Conservation (phyloP, 2,329 filamentous ascomycete species). For the Cladophialophora exuberans region DNA sequence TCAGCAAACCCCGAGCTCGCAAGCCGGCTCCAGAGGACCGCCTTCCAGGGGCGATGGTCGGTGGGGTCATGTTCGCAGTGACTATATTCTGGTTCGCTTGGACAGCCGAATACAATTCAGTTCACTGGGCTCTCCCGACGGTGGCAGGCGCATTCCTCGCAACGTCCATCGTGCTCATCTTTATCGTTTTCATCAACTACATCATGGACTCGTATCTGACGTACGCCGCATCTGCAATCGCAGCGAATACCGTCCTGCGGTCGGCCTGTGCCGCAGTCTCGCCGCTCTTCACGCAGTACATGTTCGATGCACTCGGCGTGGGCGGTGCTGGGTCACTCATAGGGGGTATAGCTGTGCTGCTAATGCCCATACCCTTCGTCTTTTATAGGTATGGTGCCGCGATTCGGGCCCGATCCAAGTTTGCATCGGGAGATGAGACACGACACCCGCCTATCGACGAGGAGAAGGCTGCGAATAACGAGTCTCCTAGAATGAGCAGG, state of each 20-base stretch:
- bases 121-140: slow-evolving; percentile 53
- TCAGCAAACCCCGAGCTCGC: slow-evolving; percentile 18
- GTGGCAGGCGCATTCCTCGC: slow-evolving; percentile 50
- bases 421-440: too few species aligned
- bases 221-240: slow-evolving; percentile 47
- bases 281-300: slow-evolving; percentile 51
- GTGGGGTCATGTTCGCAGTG: slow-evolving; percentile 56
- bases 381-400: slow-evolving; percentile 48
- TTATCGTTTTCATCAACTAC: slow-evolving; percentile 47
- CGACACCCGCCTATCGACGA: too few species aligned
- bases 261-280: slow-evolving; percentile 52
- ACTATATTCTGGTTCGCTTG: slow-evolving; percentile 65
- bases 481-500: too few species aligned
- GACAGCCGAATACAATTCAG: slow-evolving; percentile 53
- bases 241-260: slow-evolving; percentile 51
- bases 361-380: slow-evolving; percentile 49
- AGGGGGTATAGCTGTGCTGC: slow-evolving; percentile 50
- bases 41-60: slow-evolving; percentile 54
- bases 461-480: too few species aligned
- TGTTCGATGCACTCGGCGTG: slow-evolving; percentile 51
- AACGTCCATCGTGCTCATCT: slow-evolving; percentile 46
- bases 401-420: too few species aligned
- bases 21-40: slow-evolving; percentile 47
- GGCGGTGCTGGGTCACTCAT: slow-evolving; percentile 53
- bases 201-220: slow-evolving; percentile 50